Evolutionary conservation across 2,329 filamentous ascomycete species (phyloP).

Genomic region (Neonectria coccinea): DNA sequence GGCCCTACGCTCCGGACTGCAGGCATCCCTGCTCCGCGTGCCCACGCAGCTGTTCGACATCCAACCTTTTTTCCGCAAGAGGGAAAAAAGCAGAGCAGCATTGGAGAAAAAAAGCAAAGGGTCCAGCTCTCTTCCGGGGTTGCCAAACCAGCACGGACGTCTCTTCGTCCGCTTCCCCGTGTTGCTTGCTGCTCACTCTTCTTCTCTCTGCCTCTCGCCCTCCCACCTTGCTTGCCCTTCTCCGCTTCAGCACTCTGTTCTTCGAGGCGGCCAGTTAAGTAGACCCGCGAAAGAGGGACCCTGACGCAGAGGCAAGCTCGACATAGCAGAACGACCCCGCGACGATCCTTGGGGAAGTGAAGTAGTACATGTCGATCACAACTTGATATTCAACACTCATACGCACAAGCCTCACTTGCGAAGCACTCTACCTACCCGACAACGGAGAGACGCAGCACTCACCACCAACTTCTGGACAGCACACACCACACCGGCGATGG

Average conservation of each 20-base stretch:
- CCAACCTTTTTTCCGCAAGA: constrained; percentile 6
- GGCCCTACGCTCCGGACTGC: constrained; percentile 2
- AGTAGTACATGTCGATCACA: constrained; percentile 6
- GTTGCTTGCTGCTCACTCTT: constrained; percentile 12
- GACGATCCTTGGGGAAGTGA: not conserved
- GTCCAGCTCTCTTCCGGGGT: constrained; percentile 10
- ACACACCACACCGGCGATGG: constrained; percentile 21
- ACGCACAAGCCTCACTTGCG: constrained; percentile 2
- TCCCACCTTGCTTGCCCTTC: constrained; percentile 2
- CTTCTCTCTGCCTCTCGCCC: constrained; percentile 12
- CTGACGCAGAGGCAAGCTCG: constrained; percentile 12
- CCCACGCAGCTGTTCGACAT: not conserved
- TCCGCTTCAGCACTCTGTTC: not conserved
- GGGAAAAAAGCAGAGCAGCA: constrained; percentile 7
- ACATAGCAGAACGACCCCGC: not conserved
- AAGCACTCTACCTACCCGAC: not conserved
- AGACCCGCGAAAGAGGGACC: constrained; percentile 11
- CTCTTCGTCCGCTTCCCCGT: not conserved
- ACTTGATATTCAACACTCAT: constrained; percentile 8
- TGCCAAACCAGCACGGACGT: constrained; percentile 19
- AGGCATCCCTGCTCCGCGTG: constrained; percentile 11
- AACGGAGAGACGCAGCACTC: not conserved
- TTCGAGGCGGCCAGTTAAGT: constrained; percentile 16
- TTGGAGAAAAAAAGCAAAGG: not conserved
- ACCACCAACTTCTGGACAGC: constrained; percentile 1